phyloP scores from a whole-genome alignment of 2,329 filamentous ascomycete genomes.

The Penicillium sp. region DNA sequence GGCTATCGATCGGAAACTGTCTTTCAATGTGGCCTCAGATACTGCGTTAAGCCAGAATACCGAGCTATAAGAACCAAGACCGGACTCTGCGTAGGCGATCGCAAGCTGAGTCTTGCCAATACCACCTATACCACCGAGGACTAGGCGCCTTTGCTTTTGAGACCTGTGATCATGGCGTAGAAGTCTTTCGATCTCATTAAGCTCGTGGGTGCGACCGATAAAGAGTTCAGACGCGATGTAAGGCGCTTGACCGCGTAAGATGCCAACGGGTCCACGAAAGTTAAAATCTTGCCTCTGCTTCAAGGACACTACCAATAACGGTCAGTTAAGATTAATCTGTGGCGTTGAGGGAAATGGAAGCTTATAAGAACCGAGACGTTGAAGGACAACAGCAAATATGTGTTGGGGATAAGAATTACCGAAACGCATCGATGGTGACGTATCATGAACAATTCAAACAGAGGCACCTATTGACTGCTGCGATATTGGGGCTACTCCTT shows the following conservation, averaged over 20 bases:
- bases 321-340: no score
- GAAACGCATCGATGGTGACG: no score
- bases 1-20: slow-evolving; percentile 4
- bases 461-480: no score
- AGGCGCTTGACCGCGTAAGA: slow-evolving; percentile 1
- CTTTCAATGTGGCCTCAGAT: background rate
- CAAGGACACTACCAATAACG: no score
- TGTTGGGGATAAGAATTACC: no score
- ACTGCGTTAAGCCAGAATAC: slow-evolving; percentile 4
- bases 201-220: background rate
- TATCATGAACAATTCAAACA: no score
- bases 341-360: no score
- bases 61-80: background rate
- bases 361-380: no score
- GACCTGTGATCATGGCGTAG: background rate
- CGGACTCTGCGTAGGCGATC: slow-evolving; percentile 1
- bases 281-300: background rate
- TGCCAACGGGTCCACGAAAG: slow-evolving; percentile 1
- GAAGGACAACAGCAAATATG: no score
- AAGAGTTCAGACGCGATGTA: slow-evolving; percentile 2
- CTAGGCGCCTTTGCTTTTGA: background rate
- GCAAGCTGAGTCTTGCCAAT: slow-evolving; percentile 8
- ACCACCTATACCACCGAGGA: slow-evolving; percentile 4
- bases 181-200: background rate
- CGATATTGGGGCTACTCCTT: no score